A percentile compares a stretch with the other conserved stretches of the same genome.
phyloP scores from a whole-genome alignment of 441 rosid genomes.

The Euphorbia celastroides region DNA sequence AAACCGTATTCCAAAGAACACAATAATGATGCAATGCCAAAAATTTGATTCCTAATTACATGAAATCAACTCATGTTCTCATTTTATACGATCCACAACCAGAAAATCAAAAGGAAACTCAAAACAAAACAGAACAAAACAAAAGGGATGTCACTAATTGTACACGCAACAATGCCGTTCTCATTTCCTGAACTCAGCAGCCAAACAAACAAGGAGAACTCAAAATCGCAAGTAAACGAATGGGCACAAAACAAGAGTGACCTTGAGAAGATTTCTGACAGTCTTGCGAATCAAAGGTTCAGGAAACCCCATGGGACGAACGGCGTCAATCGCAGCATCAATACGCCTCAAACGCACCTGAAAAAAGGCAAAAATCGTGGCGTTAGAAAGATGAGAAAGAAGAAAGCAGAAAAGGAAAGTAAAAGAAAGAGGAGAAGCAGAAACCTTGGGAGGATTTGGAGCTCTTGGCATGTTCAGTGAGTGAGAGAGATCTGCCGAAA shows the following conservation, averaged over 20 bases:
- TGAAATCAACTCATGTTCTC: background rate
- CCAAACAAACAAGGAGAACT: conserved; percentile 2
- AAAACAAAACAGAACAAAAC: background rate
- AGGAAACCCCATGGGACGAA: conserved; percentile 19
- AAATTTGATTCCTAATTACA: background rate
- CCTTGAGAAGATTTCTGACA: conserved; percentile 19
- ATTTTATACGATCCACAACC: background rate
- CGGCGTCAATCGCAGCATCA: conserved; percentile 20
- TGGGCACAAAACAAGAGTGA: background rate
- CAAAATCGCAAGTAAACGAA: background rate
- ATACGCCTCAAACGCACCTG: conserved; percentile 13
- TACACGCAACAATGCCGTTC: no score
- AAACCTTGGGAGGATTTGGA: no score
- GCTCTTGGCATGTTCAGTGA: no score
- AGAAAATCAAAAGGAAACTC: background rate
- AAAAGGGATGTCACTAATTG: no score
- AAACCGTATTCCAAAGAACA: no score
- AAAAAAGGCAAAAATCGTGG: background rate
- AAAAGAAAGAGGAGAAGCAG: background rate
- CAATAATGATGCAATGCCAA: background rate
- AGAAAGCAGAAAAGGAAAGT: background rate
- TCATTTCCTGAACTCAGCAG: no score
- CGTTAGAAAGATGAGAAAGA: no score
- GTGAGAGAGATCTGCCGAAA: no score
- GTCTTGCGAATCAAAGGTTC: conserved; percentile 11